Conservation (phyloP, 441 rosid species). For the Pelargonium myrrhifolium region DNA sequence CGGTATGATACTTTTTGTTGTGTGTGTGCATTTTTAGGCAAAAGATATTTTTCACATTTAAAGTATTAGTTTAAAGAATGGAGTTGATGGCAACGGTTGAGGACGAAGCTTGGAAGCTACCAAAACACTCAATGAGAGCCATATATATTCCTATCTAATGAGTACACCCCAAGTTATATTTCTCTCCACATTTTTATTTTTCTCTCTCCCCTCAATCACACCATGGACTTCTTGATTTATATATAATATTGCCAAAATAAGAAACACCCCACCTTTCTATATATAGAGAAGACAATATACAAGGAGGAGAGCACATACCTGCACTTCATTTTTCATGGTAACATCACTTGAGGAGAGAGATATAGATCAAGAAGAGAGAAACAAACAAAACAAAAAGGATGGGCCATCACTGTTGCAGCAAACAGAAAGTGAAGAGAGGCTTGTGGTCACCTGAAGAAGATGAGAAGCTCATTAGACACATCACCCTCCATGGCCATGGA, state of each 20-base stretch:
- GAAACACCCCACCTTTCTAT: no score
- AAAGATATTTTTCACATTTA: background rate
- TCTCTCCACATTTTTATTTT: background rate
- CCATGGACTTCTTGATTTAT: no score
- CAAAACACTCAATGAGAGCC: background rate
- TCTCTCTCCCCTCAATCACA: no score
- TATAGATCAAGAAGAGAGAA: no score
- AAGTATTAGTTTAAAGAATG: no score
- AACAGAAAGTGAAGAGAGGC: constrained; percentile 27
- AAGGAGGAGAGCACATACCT: no score
- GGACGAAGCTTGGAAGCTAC: background rate
- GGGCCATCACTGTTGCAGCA: constrained; percentile 26
- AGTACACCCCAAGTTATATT: background rate
- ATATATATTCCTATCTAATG: background rate
- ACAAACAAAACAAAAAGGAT: background rate
- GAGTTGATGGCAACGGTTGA: background rate
- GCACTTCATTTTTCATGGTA: no score
- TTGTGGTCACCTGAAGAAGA: constrained; percentile 11
- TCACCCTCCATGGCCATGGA: constrained; percentile 23
- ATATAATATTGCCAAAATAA: no score
- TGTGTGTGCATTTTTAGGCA: constrained; percentile 1
- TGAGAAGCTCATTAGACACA: constrained; percentile 16
- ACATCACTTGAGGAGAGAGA: background rate
- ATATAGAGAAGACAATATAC: no score
- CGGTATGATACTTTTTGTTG: background rate